Conservation (phyloP, 306 rosid species). For the Calophaca sinica region DNA sequence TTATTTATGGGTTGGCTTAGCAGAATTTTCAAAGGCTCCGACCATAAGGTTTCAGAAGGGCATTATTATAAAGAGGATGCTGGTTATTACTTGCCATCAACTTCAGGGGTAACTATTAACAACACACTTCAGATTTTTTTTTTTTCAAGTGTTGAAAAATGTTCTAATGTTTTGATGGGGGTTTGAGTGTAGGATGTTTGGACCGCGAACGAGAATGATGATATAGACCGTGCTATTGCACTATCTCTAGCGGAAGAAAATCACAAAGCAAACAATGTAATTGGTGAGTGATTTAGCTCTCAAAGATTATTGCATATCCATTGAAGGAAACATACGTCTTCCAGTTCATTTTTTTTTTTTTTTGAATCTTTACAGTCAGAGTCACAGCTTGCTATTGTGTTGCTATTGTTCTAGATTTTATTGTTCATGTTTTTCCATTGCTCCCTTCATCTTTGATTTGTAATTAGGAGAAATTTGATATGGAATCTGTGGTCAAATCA, state of each 20-base stretch:
- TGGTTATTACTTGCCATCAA: conserved; percentile 64
- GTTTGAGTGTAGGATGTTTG: conserved; percentile 72
- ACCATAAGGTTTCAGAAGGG: conserved; percentile 72
- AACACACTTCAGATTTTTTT: neutral
- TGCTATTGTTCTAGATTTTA: conserved; percentile 20
- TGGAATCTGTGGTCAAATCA: conserved; percentile 12
- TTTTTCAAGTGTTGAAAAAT: neutral
- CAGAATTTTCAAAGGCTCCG: conserved; percentile 78
- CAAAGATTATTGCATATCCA: neutral
- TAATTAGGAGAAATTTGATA: neutral
- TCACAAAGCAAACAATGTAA: conserved; percentile 55
- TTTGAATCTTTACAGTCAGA: neutral
- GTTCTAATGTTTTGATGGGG: conserved; percentile 39
- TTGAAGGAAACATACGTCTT: neutral
- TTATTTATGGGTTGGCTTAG: conserved; percentile 82
- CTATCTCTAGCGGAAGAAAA: conserved; percentile 80
- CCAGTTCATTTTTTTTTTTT: neutral
- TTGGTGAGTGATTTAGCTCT: conserved; percentile 67
- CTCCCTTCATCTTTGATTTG: neutral
- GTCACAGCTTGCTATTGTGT: neutral
- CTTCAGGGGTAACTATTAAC: conserved; percentile 66
- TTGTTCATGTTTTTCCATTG: conserved; percentile 10
- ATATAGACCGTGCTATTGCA: conserved; percentile 87
- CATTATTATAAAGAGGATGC: conserved; percentile 65
- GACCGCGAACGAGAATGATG: conserved; percentile 80